These are phyloP conservation scores for Mortierella sp. DNA, from an alignment of 371 early-diverging fungal genomes.

Conservation along the genomic window DNA sequence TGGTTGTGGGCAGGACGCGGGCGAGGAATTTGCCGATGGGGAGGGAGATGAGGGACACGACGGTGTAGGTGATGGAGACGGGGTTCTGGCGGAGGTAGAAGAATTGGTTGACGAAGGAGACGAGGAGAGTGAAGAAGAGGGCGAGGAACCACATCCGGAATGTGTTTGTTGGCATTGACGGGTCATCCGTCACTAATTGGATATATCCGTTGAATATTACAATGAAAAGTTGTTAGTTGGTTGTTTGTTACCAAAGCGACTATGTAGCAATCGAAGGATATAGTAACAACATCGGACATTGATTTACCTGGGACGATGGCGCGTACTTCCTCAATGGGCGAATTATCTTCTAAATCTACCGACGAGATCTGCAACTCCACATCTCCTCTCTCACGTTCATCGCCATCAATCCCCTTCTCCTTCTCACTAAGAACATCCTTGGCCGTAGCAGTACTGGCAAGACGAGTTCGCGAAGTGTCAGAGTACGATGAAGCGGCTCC, in stretches of 20 bases:
- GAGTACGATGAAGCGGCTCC: neutral
- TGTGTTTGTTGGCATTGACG: constrained; percentile 74
- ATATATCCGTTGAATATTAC: too few relatives aligned
- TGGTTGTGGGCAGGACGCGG: constrained; percentile 61
- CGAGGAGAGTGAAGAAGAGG: constrained; percentile 66
- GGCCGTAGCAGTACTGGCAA: neutral
- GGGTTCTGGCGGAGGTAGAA: constrained; percentile 81
- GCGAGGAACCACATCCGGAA: constrained; percentile 79
- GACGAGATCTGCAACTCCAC: constrained; percentile 24
- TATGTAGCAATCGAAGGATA: too few relatives aligned
- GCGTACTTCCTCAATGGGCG: constrained; percentile 80
- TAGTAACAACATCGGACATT: neutral
- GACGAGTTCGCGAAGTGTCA: neutral
- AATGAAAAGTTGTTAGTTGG: neutral
- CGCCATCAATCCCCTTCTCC: neutral
- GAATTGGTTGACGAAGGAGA: constrained; percentile 80
- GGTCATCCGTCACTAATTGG: constrained; percentile 64
- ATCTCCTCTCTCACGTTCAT: neutral
- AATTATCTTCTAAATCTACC: constrained; percentile 61
- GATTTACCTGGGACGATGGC: constrained; percentile 65
- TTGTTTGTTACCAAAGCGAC: neutral
- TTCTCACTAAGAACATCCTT: neutral
- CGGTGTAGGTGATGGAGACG: constrained; percentile 68
- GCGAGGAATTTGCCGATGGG: constrained; percentile 77
- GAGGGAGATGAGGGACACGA: constrained; percentile 69